Base-by-base conservation (phyloP, 192 early-diverging fungal species). In the Chytriomyces confervae region DNA sequence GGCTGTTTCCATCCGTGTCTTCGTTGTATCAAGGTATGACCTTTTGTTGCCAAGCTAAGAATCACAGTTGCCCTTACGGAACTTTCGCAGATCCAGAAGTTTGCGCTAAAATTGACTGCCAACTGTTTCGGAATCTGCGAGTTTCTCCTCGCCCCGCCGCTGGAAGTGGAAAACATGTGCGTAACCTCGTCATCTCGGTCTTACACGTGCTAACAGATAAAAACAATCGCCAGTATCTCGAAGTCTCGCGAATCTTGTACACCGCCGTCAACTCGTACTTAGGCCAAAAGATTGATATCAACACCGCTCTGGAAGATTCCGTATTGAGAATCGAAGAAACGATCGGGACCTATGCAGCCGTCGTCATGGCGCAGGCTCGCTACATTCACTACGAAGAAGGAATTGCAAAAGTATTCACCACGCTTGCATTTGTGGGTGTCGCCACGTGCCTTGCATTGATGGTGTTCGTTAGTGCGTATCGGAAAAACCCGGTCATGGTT, bases 121-220 rank as follows among this genome's bases (percentile, higher is more conserved):
- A 68, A 11, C 10, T 82, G 16, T 68, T 62, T n/a, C 5, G n/a
- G 0, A 23, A 66, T 2, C 53, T 82, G 7, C 23, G 29, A 47
- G 72, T 80, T 5, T 69, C 61, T 18, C 24, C 72, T 6, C 70
- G 81, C n/a, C 81, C 81, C 5, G 63, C 81, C 0, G 66, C 70
- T 3, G 36, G 11, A 24, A 27, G 16, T 24, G 27, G 62, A n/a
- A 72, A 43, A 3, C 36, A 66, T 45, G 53, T 57, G 0, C 20
- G 53, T 57, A 36, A 36, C 36, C 36, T 36, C 36, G 36, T 36
- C 36, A 36, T 36, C 36, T 36, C 36, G 4, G 36, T 36, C 36
- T 36, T 36, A 27, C 24, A 27, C 36, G 36, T 36, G 36, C 36
- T 36, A 36, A 36, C 36, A 36, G 36, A 36, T 36, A 36, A 36